A percentile compares a stretch with the other conserved stretches of the same genome.
phyloP scores from a whole-genome alignment of 139 green algal species.

The Haematococcus lacustris region DNA sequence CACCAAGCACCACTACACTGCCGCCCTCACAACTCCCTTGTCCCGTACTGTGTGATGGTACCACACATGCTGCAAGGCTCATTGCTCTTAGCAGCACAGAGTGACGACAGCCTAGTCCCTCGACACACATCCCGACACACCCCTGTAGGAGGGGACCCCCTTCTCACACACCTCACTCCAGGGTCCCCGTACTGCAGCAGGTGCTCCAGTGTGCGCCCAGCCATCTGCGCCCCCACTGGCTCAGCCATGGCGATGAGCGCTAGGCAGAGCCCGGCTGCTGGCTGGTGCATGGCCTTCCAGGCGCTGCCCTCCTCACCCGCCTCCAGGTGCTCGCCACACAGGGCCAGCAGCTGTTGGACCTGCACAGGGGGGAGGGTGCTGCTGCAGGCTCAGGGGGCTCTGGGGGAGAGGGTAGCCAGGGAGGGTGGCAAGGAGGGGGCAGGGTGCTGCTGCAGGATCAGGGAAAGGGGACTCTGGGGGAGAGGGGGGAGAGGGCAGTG shows the following conservation, averaged over 20 bases:
- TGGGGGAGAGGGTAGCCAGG: too few relatives aligned
- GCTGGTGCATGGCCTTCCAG: slow-evolving; percentile 79
- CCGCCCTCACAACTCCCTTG: not conserved
- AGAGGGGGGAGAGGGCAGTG: too few relatives aligned
- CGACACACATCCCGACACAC: not conserved
- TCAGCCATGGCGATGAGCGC: slow-evolving; percentile 91
- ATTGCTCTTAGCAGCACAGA: not conserved
- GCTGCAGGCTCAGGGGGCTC: too few relatives aligned
- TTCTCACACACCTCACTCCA: not conserved
- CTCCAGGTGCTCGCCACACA: slow-evolving; percentile 85
- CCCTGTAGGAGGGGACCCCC: not conserved
- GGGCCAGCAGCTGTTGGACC: slow-evolving; percentile 85
- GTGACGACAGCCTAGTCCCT: not conserved
- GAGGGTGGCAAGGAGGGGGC: too few relatives aligned
- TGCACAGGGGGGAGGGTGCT: too few relatives aligned
- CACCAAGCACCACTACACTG: not conserved
- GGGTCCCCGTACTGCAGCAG: slow-evolving; percentile 72
- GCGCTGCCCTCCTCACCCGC: slow-evolving; percentile 40
- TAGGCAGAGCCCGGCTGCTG: slow-evolving; percentile 80
- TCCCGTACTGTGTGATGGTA: not conserved
- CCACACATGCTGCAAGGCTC: not conserved
- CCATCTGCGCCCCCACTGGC: slow-evolving; percentile 88
- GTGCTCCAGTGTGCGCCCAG: slow-evolving; percentile 81
- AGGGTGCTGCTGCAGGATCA: too few relatives aligned
- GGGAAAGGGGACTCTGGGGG: too few relatives aligned